Conservation (phyloP, 2,329 filamentous ascomycete genomes). For the Ambrosiella cleistominuta region DNA sequence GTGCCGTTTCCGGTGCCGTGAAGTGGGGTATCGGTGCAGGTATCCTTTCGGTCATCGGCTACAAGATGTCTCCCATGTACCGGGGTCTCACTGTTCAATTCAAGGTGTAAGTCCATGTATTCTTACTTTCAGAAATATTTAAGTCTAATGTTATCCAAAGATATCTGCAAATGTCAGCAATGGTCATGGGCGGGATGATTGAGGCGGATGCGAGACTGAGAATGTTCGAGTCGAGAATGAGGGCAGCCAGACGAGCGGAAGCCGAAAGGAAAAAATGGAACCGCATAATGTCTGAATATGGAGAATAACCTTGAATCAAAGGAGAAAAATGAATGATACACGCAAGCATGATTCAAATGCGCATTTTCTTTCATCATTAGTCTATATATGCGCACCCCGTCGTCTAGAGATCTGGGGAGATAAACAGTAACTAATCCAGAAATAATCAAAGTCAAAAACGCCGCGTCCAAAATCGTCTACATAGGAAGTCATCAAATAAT, state of each 20-base stretch:
- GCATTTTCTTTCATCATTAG: not conserved
- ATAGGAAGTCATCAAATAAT: no score
- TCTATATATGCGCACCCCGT: not conserved
- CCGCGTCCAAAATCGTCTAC: not conserved
- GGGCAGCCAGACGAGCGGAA: conserved; percentile 45
- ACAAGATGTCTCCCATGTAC: conserved; percentile 52
- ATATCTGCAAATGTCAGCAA: conserved; percentile 70
- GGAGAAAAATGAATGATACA: not conserved
- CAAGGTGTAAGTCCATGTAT: conserved; percentile 44
- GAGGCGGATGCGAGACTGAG: conserved; percentile 55
- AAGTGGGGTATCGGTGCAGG: conserved; percentile 57
- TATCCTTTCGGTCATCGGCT: conserved; percentile 43
- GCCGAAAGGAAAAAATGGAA: conserved; percentile 53
- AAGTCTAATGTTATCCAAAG: conserved; percentile 25
- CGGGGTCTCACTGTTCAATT: conserved; percentile 56
- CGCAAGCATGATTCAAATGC: not conserved
- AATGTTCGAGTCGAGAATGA: conserved; percentile 46
- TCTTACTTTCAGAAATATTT: not conserved
- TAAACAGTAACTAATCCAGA: not conserved
- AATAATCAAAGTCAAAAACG: not conserved
- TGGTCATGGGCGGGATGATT: conserved; percentile 63
- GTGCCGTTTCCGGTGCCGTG: conserved; percentile 46
- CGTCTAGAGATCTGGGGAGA: not conserved
- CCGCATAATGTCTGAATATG: conserved; percentile 43
- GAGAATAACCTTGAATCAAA: conserved; percentile 21